Base-by-base conservation (phyloP, 2,329 filamentous ascomycete genomes). In the Aspergillus niger region DNA sequence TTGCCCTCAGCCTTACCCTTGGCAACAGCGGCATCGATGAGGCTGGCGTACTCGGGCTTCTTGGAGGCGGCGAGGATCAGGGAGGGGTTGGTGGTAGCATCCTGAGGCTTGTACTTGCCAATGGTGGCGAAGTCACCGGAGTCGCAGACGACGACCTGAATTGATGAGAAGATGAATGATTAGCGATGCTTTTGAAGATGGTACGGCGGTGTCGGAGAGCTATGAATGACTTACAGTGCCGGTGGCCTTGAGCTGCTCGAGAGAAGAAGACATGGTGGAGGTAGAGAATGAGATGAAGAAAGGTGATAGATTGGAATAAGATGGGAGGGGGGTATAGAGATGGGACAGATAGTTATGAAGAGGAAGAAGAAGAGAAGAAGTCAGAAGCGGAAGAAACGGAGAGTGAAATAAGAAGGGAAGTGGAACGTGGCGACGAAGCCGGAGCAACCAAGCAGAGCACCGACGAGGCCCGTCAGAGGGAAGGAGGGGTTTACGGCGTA, bases 81-180 rank as follows among this genome's bases (percentile, higher is more conserved):
- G 66, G 95, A 98, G 63, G 95, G 95, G 89, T 99, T 99, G 84
- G 95, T 99, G 80, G 95, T 99, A 76, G 95, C 95, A 91, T 99
- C 95, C 86, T 99, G 93, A 68, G 95, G 95, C 89, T 97, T 96
- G 89, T 99, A 99, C 86, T 98, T 97, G 85, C 86, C 93, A 80
- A 99, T 99, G 80, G 93, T 89, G 74, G 86, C 87, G 81, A 91
- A 91, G 83, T 92, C 89, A 84, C 88, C 95, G 81, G 94, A 97
- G 85, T 98, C 95, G 80, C 91, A 94, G 80, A 98, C 95, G 76
- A 98, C 95, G 67, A 91, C 90, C 92, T 95, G 76, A 69, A 43
- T 47, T 30, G 53, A 63, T 24, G 50, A 67, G 32, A 30, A 30
- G 28, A 30, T 59, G 57, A 58, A 57, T 10, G 51, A 60, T 64